Evolutionary conservation across 768 basidiomycete species (phyloP), one percentile per base, ranked within the genome.

Genomic region (Candolleomyces aberdarensis): DNA sequence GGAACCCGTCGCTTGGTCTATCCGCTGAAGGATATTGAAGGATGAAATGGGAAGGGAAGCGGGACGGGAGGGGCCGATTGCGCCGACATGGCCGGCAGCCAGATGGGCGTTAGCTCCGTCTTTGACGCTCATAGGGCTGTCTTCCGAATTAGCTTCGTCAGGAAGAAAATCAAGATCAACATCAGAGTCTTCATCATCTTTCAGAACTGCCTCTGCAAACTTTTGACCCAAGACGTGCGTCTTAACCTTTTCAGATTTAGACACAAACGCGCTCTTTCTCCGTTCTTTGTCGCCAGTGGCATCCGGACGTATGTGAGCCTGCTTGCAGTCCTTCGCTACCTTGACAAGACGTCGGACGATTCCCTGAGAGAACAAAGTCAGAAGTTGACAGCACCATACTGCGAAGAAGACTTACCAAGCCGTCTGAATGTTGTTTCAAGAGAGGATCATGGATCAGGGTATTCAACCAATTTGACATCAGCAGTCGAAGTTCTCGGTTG

Each of bases 271-370:
- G 22, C 62, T 62, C 22, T 69, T 56, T 65, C 78, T 78, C 26
- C 75, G 68, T 57, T 72, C 72, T 17, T 73, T 70, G 3, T 74
- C 70, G 40, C 75, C 47, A 3, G 26, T 41, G 7, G 54, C 55
- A 8, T 29, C 50, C 9, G 53, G 32, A 22, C 40, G 78, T 1
- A 78, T 82, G 66, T 91, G 87, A 1, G 80, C 83, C 56, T 85
- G 82, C 73, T 88, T 92, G 70, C 91, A 91, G 57, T 92, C 89
- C 65, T 90, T 86, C 43, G 88, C 88, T 47, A 94, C 86, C 67
- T 92, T 94, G 73, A 89, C 87, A 61, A 96, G 76, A 65, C 89
- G 88, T 61, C 86, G 84, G 39, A 95, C 88, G 62, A 94, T 90
- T 66, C 83, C 87, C 91, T 94, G 63, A 31, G 36, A 43, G 19